Percentiles rank a stretch among this genome's conserved stretches.
Conservation (phyloP, 2,329 filamentous ascomycete species). For the Xylariaceae sp. region DNA sequence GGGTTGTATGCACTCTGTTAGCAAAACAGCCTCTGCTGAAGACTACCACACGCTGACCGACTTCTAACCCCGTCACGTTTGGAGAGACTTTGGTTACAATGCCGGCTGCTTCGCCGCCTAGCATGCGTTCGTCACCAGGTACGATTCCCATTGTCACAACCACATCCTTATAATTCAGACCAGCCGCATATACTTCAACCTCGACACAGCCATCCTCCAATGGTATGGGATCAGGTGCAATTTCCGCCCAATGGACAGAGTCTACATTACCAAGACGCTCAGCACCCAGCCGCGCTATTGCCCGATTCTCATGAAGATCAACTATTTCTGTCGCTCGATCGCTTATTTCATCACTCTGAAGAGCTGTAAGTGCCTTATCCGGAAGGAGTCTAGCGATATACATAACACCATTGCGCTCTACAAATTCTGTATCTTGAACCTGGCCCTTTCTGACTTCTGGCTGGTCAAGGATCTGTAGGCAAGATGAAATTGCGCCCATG, state of each 20-base stretch:
- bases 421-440: neutral
- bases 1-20: slow-evolving; percentile 20
- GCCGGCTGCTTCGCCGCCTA: slow-evolving; percentile 34
- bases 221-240: neutral
- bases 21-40: slow-evolving; percentile 28
- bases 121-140: slow-evolving; percentile 13
- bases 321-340: neutral
- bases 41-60: slow-evolving; percentile 32
- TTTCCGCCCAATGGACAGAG: slow-evolving; percentile 10
- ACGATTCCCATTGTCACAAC: slow-evolving; percentile 22
- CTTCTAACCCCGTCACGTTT: slow-evolving; percentile 23
- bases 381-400: slow-evolving; percentile 2
- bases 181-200: slow-evolving; percentile 17
- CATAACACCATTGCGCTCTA: slow-evolving; percentile 3
- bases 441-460: neutral
- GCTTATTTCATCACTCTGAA: neutral
- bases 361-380: neutral
- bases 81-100: slow-evolving; percentile 20
- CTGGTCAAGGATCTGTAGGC: neutral
- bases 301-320: slow-evolving; percentile 40
- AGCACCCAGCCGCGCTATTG: slow-evolving; percentile 1
- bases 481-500: slow-evolving; percentile 3
- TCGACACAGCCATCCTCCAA: slow-evolving; percentile 10
- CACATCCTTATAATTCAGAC: slow-evolving; percentile 26
- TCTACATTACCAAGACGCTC: slow-evolving; percentile 20